phyloP scores from a whole-genome alignment of 1,284 basidiomycete species.

The Malassezia sympodialis region DNA sequence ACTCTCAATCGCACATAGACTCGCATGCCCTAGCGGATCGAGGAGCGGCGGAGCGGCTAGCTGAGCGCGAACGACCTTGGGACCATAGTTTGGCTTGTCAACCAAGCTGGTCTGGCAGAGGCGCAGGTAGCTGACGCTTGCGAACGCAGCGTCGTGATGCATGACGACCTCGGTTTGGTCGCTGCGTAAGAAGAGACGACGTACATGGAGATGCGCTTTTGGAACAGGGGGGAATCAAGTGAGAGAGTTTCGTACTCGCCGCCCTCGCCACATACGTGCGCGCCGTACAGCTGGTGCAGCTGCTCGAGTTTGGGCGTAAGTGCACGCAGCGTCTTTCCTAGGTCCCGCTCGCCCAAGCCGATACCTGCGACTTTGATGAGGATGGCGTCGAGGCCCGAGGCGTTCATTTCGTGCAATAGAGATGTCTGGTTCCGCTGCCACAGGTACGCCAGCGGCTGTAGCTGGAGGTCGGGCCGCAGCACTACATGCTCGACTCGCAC shows the following conservation, averaged over 20 bases:
- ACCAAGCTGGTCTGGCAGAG: conserved; percentile 25
- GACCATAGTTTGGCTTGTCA: conserved; percentile 19
- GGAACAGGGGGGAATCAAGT: conserved; percentile 80
- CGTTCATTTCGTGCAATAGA: conserved; percentile 76
- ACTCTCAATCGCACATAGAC: background rate
- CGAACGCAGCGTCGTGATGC: conserved; percentile 36
- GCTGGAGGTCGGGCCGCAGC: conserved; percentile 54
- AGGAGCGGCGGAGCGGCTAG: conserved; percentile 19
- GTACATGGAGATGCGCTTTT: conserved; percentile 63
- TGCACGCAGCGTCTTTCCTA: conserved; percentile 65
- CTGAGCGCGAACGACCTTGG: background rate
- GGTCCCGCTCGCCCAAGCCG: conserved; percentile 64
- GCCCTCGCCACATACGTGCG: conserved; percentile 92
- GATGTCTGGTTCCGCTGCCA: conserved; percentile 85
- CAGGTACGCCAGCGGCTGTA: conserved; percentile 76
- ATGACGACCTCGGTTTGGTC: conserved; percentile 30
- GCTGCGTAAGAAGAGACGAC: conserved; percentile 33
- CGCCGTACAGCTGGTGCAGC: conserved; percentile 71
- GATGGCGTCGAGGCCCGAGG: conserved; percentile 66
- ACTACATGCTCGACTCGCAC: conserved; percentile 88
- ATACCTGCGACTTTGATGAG: conserved; percentile 95
- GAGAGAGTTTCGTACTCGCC: conserved; percentile 96
- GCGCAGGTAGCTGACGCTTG: conserved; percentile 37
- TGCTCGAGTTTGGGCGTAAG: conserved; percentile 66
- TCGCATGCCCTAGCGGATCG: conserved; percentile 17